Percentiles rank a stretch among this genome's conserved stretches.
Evolutionary conservation across 1,284 basidiomycete genomes (phyloP).

Genomic region (Malassezia brasiliensis): DNA sequence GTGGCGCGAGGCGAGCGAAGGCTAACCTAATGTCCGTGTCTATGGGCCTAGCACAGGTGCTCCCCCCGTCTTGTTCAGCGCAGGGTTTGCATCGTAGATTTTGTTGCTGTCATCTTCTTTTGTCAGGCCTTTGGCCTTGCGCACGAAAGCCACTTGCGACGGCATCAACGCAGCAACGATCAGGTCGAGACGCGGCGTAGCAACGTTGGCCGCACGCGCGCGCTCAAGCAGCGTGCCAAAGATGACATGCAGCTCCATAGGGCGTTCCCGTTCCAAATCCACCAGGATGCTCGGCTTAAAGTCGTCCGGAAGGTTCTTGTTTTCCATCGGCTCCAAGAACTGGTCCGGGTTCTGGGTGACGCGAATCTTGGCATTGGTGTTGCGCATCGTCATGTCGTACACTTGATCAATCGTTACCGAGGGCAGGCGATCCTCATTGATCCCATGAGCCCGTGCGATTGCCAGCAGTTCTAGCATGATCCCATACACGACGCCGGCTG

Average conservation of each 20-base stretch:
- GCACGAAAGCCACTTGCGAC: constrained; percentile 22
- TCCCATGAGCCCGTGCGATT: constrained; percentile 47
- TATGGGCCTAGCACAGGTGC: constrained; percentile 1
- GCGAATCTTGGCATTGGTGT: constrained; percentile 4
- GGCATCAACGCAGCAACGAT: constrained; percentile 32
- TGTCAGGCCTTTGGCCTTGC: neutral
- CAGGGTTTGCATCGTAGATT: constrained; percentile 1
- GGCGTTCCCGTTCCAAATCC: constrained; percentile 33
- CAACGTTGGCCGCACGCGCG: constrained; percentile 23
- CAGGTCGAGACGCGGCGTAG: constrained; percentile 36
- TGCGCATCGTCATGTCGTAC: constrained; percentile 24
- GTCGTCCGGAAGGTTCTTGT: neutral
- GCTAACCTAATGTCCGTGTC: no score
- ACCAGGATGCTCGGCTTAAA: constrained; percentile 42
- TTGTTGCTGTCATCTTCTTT: neutral
- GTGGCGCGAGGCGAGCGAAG: no score
- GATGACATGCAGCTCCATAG: constrained; percentile 40
- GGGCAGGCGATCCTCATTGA: constrained; percentile 27
- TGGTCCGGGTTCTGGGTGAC: neutral
- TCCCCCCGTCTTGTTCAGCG: neutral
- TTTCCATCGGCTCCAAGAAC: constrained; percentile 1
- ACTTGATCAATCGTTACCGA: constrained; percentile 24
- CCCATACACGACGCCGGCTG: constrained; percentile 46
- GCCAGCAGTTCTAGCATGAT: constrained; percentile 50
- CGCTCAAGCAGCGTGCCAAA: constrained; percentile 25